Evolutionary conservation across 2,329 filamentous ascomycete genomes (phyloP), one percentile per base, ranked within the genome.

Genomic region (Calycina herbarum): DNA sequence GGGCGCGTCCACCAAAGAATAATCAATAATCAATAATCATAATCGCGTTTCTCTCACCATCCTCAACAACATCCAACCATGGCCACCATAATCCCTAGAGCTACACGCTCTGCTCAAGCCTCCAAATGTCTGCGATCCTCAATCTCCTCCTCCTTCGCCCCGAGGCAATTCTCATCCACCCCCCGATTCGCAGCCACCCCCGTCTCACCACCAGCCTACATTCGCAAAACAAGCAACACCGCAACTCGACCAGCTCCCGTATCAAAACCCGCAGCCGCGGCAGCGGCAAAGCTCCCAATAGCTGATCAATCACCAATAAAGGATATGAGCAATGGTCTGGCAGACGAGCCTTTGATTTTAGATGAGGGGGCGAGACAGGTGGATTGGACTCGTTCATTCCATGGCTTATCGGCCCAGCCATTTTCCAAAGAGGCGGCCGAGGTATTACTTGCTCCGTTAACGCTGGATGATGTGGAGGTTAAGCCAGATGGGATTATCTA

Each of bases 401-500:
- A 91, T 72, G 89, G 89, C 1, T 82, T 92, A 20, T 89, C 86
- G 59, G 78, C 82, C 0, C 79, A 82, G 35, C 83, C 89, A 0
- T 92, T 92, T 77, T 83, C 86, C 11, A 82, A 86, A 61, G 87
- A 91, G 78, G 83, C 86, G 27, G 81, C 84, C 8, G 85, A 86
- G 38, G 81, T 89, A 8, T 77, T 92, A 20, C 80, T 89, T 31
- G 83, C 85, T 64, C 87, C 89, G 1, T 77, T 96, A 13, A 80
- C 87, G 63, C 80, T 85, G 0, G 84, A 89, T 59, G 94, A 98
- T 78, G 89, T 99, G 64, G 95, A 99, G 82, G 90, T 99, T 76
- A 99, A 99, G 82, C 94, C 95, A 38, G 95, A 99, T 80, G 95
- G 95, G 40, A 94, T 99, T 72, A 82, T 98, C 66, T 99, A 98